phyloP scores from a whole-genome alignment of 148 eudicot species.

The Chenopodium suecicum region DNA sequence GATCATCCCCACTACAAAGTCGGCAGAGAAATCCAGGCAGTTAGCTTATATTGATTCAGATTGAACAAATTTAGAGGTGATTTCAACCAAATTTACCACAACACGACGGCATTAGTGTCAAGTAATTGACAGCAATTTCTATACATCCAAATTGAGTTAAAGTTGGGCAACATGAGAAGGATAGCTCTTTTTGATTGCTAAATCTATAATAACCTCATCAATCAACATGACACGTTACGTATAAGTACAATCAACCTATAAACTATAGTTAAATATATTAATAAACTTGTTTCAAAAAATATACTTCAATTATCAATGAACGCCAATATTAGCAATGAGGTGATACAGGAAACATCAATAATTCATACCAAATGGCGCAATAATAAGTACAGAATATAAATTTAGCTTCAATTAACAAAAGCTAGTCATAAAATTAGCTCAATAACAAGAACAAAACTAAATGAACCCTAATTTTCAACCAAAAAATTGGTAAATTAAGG shows the following conservation, averaged over 20 bases:
- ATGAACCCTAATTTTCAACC: not conserved
- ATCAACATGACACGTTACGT: not conserved
- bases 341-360: not conserved
- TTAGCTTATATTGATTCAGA: not conserved
- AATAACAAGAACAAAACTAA: not conserved
- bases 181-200: not conserved
- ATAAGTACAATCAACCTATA: not conserved
- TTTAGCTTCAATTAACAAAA: not conserved
- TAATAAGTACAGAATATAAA: not conserved
- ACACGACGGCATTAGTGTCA: not conserved
- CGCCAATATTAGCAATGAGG: not conserved
- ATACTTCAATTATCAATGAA: not conserved
- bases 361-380: not conserved
- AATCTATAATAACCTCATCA: not conserved
- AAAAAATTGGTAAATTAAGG: not conserved
- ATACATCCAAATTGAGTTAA: not conserved
- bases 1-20: not conserved
- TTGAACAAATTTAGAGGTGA: not conserved
- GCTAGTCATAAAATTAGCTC: not conserved
- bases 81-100: not conserved
- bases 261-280: not conserved
- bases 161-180: not conserved
- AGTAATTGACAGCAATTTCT: not conserved
- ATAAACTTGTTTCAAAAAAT: no score
- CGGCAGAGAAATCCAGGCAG: not conserved